A percentile compares a stretch with the other conserved stretches of the same genome.
These are phyloP conservation scores for Papiliotrema fonsecae DNA, from an alignment of 1,284 basidiomycete genomes.

Conservation along the genomic window DNA sequence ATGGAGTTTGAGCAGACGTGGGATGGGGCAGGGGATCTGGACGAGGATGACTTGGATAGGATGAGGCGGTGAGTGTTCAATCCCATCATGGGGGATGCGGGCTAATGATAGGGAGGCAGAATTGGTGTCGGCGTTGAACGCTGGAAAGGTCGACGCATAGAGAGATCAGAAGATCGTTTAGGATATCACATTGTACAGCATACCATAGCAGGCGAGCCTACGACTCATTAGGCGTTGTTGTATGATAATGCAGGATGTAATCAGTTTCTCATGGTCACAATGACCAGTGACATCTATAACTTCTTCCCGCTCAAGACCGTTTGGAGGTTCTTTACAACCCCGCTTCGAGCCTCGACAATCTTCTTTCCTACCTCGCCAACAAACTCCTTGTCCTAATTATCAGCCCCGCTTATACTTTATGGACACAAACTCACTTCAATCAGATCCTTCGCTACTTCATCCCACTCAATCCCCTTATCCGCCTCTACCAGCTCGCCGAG, in stretches of 20 bases:
- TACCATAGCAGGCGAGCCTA: no score
- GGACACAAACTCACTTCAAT: slow-evolving; percentile 9
- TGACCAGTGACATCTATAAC: no score
- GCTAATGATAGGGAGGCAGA: neutral
- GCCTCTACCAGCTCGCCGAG: slow-evolving; percentile 9
- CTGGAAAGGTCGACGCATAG: neutral
- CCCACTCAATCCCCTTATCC: slow-evolving; percentile 8
- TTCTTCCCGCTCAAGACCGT: slow-evolving; percentile 7
- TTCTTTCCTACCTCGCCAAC: slow-evolving; percentile 2
- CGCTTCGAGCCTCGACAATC: slow-evolving; percentile 9
- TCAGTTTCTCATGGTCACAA: no score
- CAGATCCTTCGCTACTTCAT: neutral
- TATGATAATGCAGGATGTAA: no score
- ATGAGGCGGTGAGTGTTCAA: slow-evolving; percentile 37
- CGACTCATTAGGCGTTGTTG: no score
- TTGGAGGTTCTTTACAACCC: slow-evolving; percentile 3
- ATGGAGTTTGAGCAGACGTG: slow-evolving; percentile 90
- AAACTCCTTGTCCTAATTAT: slow-evolving; percentile 6
- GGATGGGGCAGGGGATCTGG: slow-evolving; percentile 83
- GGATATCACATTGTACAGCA: no score
- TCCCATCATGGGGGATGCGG: neutral
- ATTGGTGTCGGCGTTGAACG: neutral
- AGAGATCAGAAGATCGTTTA: no score
- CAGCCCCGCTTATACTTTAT: neutral
- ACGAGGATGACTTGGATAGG: slow-evolving; percentile 62